Evolutionary conservation across 441 rosid genomes (phyloP), one percentile per base, ranked within the genome.

Genomic region (Eruca vesicaria): DNA sequence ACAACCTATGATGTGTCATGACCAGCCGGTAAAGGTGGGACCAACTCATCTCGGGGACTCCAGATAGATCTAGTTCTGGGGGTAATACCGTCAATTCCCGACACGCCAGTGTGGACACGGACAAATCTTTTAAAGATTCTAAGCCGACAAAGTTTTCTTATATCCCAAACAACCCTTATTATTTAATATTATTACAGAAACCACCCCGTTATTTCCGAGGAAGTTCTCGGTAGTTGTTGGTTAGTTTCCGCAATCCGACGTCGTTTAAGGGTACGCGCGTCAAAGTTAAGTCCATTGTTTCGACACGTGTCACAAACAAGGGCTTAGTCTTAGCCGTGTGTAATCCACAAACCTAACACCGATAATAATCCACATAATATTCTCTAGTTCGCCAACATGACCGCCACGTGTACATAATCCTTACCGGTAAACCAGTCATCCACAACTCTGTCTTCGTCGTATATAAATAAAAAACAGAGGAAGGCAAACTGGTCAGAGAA

Each of bases 361-460:
- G 68, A 75, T 68, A 60, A 70, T 68, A 71, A 71, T 50, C 73
- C 55, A 64, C 81, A 0, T 63, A 66, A 41, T 83, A 55, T 33
- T 1, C 45, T 43, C 53, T 23, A 28, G 32, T 20, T 63, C 52
- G 75, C 57, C 61, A 76, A 12, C 50, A 11, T 19, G 8, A 74
- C 78, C 19, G 60, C 84, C 94, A 82, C 89, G 94, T 81, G 87
- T 78, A 83, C 10, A 28, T 23, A 38, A 67, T 36, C 33, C 52
- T 69, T 21, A 68, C 83, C 85, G 82, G 86, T 81, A 35, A 74
- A 18, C 38, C 73, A 35, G 66, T 82, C 68, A 20, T 18, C 58
- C 55, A 38, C 7, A 56, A 32, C 9, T 29, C 4, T n/a, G 58
- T 11, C 52, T 62, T 62, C 43, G 32, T 67, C 2, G 15, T 43